phyloP scores from a whole-genome alignment of 73 alveolate species.

The Durusdinium trenchii region DNA sequence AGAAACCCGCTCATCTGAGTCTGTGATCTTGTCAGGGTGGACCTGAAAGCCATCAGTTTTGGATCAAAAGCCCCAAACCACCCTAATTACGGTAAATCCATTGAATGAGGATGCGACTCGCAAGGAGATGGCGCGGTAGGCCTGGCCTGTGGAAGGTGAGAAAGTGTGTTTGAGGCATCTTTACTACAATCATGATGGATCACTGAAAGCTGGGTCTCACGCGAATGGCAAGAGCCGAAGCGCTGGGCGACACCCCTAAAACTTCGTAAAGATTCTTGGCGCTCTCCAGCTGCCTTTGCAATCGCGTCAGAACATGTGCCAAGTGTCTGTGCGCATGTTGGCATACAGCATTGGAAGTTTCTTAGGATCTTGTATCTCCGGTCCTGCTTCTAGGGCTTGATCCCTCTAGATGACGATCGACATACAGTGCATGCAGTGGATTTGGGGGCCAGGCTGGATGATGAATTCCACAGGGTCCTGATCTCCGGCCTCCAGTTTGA shows the following conservation, averaged over 20 bases:
- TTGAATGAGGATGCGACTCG: not conserved
- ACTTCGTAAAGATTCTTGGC: constrained; percentile 92
- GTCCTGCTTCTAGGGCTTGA: too few relatives aligned
- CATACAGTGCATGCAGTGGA: not conserved
- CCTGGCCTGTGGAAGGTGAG: constrained; percentile 39
- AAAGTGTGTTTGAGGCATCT: not conserved
- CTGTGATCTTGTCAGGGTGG: constrained; percentile 77
- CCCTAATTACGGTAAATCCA: not conserved
- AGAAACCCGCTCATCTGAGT: not conserved
- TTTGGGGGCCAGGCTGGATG: not conserved
- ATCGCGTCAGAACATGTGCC: too few relatives aligned
- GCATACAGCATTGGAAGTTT: too few relatives aligned
- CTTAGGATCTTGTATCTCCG: too few relatives aligned
- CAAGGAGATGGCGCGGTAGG: constrained; percentile 75
- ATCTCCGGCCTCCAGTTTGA: not conserved
- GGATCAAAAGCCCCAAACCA: not conserved
- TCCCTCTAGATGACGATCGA: too few relatives aligned
- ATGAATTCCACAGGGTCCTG: constrained; percentile 76
- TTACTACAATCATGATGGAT: too few relatives aligned
- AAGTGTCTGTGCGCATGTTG: too few relatives aligned
- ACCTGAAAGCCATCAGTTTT: not conserved
- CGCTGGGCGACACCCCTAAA: constrained; percentile 68
- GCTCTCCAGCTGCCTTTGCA: constrained; percentile 89
- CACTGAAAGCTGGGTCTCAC: not conserved
- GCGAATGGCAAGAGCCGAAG: constrained; percentile 90